Percentiles rank a stretch among this genome's conserved stretches.
Evolutionary conservation across 2,329 filamentous ascomycete genomes (phyloP).

Genomic region (Colletotrichum paranaense): DNA sequence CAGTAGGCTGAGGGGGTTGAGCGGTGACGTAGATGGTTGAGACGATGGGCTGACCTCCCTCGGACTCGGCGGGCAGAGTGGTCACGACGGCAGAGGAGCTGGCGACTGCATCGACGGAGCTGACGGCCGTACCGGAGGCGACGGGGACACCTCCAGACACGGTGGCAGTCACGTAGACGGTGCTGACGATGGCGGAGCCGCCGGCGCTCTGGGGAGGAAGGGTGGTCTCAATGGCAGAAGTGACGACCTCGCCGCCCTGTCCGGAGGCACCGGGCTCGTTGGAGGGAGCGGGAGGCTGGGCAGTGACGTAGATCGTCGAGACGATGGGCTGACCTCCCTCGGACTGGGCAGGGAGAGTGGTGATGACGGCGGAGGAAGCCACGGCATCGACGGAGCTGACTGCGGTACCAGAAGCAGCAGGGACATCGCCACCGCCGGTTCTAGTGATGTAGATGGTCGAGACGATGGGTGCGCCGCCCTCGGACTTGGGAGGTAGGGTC

Average conservation of each 20-base stretch:
- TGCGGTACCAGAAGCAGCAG: not conserved
- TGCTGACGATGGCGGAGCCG: constrained; percentile 2
- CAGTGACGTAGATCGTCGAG: constrained; percentile 6
- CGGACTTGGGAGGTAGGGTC: not conserved
- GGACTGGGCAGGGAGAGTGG: constrained; percentile 12
- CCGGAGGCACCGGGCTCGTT: not conserved
- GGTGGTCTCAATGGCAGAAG: constrained; percentile 18
- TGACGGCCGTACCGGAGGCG: constrained; percentile 3
- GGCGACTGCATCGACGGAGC: constrained; percentile 18
- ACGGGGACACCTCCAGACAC: too few species aligned
- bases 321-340: not conserved
- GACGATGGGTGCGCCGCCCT: not conserved
- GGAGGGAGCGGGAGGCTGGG: not conserved
- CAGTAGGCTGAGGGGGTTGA: not conserved
- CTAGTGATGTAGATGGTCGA: constrained; percentile 6
- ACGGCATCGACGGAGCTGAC: constrained; percentile 26
- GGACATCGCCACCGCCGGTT: not conserved
- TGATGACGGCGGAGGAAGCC: constrained; percentile 14
- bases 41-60: not conserved
- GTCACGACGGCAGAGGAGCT: constrained; percentile 19
- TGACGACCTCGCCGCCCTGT: constrained; percentile 2
- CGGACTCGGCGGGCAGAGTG: constrained; percentile 10
- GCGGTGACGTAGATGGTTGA: constrained; percentile 10
- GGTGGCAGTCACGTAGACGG: constrained; percentile 10
- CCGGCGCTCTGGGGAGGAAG: constrained; percentile 23